Percentiles rank a stretch among this genome's conserved stretches.
phyloP scores from a whole-genome alignment of 1,284 basidiomycete species.

The Stygiomarasmius scandens region DNA sequence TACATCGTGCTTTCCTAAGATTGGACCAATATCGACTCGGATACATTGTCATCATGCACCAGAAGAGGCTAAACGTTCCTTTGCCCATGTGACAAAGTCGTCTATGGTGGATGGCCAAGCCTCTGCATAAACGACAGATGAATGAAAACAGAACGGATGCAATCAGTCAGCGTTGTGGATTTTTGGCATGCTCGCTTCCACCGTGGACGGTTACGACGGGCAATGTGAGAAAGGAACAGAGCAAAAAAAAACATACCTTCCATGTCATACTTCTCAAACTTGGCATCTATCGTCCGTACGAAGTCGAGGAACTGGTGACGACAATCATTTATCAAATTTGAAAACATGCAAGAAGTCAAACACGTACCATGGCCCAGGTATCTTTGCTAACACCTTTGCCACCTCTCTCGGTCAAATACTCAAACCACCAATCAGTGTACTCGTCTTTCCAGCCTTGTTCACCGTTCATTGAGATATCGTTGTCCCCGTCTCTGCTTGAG shows the following conservation, averaged over 20 bases:
- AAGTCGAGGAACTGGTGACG: conserved; percentile 75
- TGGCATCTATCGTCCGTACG: conserved; percentile 78
- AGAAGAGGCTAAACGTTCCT: conserved; percentile 31
- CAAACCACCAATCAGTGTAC: conserved; percentile 83
- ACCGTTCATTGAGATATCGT: conserved; percentile 48
- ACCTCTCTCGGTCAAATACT: conserved; percentile 73
- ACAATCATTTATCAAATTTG: conserved; percentile 8
- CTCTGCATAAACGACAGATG: conserved; percentile 41
- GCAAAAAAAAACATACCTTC: conserved; percentile 61
- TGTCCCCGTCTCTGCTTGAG: conserved; percentile 33
- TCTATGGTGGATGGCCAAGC: conserved; percentile 91
- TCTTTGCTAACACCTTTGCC: conserved; percentile 90
- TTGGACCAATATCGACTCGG: no score
- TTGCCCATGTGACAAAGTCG: conserved; percentile 81
- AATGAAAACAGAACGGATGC: conserved; percentile 11
- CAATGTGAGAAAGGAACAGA: not conserved
- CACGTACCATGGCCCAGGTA: conserved; percentile 86
- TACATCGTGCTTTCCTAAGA: no score
- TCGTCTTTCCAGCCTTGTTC: conserved; percentile 67
- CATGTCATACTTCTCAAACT: conserved; percentile 82
- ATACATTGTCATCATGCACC: conserved; percentile 5
- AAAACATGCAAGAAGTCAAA: conserved; percentile 5
- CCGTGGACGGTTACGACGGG: not conserved
- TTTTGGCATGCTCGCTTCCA: not conserved
- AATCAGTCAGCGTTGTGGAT: not conserved